A percentile compares a stretch with the other conserved stretches of the same genome.
Conservation (phyloP, 768 basidiomycete species). For the Mycena polygramma region DNA sequence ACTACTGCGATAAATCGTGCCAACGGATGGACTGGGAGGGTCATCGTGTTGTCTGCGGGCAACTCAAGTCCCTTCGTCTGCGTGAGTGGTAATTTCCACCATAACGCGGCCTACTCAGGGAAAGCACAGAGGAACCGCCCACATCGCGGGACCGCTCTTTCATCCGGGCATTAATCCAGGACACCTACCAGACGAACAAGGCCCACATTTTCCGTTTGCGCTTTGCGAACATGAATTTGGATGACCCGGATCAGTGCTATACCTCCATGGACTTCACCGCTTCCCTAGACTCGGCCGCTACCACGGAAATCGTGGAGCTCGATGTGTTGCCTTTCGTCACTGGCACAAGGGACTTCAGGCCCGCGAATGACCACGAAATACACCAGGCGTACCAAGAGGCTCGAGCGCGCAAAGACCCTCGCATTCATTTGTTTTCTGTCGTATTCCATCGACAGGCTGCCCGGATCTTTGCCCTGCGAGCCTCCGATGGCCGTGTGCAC, state of each 20-base stretch:
- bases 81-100: not conserved
- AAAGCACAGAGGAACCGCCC: not conserved
- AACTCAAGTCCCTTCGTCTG: not conserved
- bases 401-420: not conserved
- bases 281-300: no score
- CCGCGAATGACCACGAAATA: not conserved
- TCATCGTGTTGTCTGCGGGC: not conserved
- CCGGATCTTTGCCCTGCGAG: not conserved
- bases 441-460: not conserved
- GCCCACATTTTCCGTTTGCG: not conserved
- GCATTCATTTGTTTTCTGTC: not conserved
- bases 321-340: no score
- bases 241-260: not conserved
- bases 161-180: not conserved
- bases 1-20: constrained; percentile 3
- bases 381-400: not conserved
- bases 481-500: not conserved
- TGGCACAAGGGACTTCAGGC: no score
- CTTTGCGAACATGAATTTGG: not conserved
- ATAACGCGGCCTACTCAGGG: not conserved
- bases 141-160: not conserved
- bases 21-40: not conserved
- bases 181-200: not conserved
- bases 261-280: not conserved
- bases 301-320: no score